Conservation (phyloP, 2,329 filamentous ascomycete genomes). For the Magnaporthiopsis incrustans region DNA sequence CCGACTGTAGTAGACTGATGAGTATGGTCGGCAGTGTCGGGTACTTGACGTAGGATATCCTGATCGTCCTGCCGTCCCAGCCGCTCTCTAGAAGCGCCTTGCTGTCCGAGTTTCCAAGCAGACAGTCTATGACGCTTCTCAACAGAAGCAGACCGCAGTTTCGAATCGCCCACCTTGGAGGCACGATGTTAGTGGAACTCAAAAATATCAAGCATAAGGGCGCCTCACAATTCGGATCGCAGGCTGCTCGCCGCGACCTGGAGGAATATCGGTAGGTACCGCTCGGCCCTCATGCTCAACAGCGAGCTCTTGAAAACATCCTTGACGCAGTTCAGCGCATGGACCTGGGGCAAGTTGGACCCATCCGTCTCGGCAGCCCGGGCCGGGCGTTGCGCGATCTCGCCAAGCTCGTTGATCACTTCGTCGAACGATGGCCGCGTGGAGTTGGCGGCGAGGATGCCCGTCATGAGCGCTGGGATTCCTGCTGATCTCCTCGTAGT, state of each 20-base stretch:
- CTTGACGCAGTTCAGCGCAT: constrained; percentile 88
- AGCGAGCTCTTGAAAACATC: constrained; percentile 82
- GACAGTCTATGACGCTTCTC: constrained; percentile 70
- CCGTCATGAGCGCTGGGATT: constrained; percentile 78
- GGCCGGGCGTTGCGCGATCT: constrained; percentile 48
- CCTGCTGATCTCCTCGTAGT: constrained; percentile 89
- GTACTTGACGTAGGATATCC: constrained; percentile 64
- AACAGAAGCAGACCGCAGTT: constrained; percentile 90
- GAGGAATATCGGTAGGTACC: constrained; percentile 64
- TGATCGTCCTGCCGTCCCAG: constrained; percentile 55
- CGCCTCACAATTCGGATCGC: constrained; percentile 62
- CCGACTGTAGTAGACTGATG: constrained; percentile 50
- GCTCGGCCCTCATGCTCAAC: constrained; percentile 64
- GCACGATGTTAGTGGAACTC: neutral
- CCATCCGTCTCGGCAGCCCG: constrained; percentile 49
- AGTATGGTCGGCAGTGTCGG: constrained; percentile 57
- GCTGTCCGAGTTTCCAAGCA: constrained; percentile 69
- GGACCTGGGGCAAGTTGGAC: constrained; percentile 76
- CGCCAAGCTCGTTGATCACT: constrained; percentile 55
- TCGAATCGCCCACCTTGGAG: constrained; percentile 73
- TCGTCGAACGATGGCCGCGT: constrained; percentile 52
- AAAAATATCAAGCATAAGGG: neutral
- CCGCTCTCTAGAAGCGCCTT: constrained; percentile 53
- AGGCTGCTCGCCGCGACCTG: constrained; percentile 74
- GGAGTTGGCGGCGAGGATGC: constrained; percentile 63